Conservation (phyloP, 2,329 filamentous ascomycete genomes). For the Curvularia lunata region DNA sequence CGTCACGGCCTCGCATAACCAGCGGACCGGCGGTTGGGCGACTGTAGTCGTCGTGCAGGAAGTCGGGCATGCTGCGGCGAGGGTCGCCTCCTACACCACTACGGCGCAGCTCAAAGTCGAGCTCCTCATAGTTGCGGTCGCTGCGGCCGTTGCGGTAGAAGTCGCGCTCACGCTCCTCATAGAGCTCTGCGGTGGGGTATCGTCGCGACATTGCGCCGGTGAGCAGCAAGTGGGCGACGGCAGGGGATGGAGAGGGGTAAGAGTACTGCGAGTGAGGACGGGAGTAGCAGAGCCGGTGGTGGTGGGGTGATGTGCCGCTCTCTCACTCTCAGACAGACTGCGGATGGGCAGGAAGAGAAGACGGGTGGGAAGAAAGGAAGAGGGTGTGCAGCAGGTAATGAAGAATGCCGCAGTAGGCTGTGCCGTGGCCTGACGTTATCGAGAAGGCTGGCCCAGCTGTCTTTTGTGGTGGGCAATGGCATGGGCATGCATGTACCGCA, state of each 20-base stretch:
- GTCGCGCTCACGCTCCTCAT: conserved; percentile 58
- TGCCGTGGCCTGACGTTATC: conserved; percentile 37
- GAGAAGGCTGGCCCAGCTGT: conserved; percentile 29
- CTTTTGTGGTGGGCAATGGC: conserved; percentile 15
- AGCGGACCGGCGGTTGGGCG: conserved; percentile 54
- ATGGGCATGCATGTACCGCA: conserved; percentile 8
- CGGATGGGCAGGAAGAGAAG: conserved; percentile 6
- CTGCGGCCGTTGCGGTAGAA: conserved; percentile 54
- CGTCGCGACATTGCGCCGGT: conserved; percentile 43
- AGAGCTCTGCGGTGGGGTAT: conserved; percentile 56
- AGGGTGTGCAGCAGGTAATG: conserved; percentile 12
- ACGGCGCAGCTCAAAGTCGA: conserved; percentile 56
- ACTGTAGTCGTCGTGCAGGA: conserved; percentile 58
- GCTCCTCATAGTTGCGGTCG: conserved; percentile 56
- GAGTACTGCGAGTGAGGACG: neutral
- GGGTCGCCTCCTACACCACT: conserved; percentile 44
- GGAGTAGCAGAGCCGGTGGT: neutral
- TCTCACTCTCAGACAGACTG: conserved; percentile 7
- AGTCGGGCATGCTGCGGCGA: conserved; percentile 55
- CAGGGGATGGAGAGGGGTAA: conserved; percentile 5
- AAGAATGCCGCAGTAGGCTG: conserved; percentile 9
- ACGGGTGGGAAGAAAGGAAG: conserved; percentile 7
- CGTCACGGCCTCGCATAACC: conserved; percentile 54
- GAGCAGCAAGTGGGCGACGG: conserved; percentile 24
- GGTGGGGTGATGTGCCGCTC: conserved; percentile 21